Base-by-base conservation (phyloP, 2,329 filamentous ascomycete genomes). In the Rhinocladiella similis region DNA sequence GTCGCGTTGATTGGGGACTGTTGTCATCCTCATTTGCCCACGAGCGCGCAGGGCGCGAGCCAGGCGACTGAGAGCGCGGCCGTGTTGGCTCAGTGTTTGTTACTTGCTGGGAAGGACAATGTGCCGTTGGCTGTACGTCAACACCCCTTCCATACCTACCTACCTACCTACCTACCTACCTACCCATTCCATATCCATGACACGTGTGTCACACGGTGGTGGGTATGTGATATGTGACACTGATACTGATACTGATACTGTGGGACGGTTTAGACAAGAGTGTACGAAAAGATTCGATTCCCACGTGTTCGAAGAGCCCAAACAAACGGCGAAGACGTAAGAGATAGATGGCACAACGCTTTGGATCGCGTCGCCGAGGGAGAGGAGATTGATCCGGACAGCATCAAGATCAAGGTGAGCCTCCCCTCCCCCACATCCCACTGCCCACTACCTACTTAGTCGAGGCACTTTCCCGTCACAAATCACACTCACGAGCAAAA, bases 311-410 rank as follows among this genome's bases (percentile, higher is more conserved):
- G 74, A 57, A 70, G 70, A 25, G 75, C 78, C 13, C 77, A 80
- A 69, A 75, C 77, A 60, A 79, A 74, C 18, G 78, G 77, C 4
- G 73, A 77, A 53, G 70, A 71, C 47, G 77, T 77, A 1, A 69
- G 77, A 29, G 76, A 80, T 60, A 75, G 75, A 66, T 81, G 78
- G 79, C 79, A 82, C 67, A 78, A 77, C 65, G 78, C 77, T 9
- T 43, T 62, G 20, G 70, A 71, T 6, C 6, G 75, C 79, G 65
- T 81, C 76, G 71, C 70, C 69, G 27, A 72, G 72, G 20, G 75
- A 77, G n/a, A 74, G 73, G 72, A 75, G 45, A 74, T 78, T 42
- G 73, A 78, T 54, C 75, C 75, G 0, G 75, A 79, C 54, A 73
- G 73, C 20, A 66, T 78, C 22, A 76, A 76, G 67, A 79, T 79